Base-by-base conservation (phyloP, 805 yeast species). In the Lipomyces sp. region DNA sequence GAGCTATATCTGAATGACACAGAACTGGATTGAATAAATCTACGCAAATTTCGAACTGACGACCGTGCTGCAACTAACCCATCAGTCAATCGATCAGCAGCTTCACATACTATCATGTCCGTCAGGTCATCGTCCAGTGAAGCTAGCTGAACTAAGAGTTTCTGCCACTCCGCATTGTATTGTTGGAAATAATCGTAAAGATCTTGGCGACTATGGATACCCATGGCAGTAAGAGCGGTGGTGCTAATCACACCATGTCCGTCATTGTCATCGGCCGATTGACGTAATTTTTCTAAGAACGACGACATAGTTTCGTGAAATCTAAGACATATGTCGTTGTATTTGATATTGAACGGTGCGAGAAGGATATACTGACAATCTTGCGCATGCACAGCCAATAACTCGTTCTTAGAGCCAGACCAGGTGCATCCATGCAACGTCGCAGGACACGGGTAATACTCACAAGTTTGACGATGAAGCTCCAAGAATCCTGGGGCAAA, bases 341-440 rank as follows among this genome's bases (percentile, higher is more conserved):
- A 42, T 42, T 42, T 42, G 24, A 42, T n/a, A 42, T 42, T 42
- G 48, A 42, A 42, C 15, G 48, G 48, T 5, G 48, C 48, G 8
- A 42, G 48, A n/a, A 42, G 48, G 24, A 42, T 42, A 42, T 42
- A 42, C 48, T 42, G 48, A 42, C 48, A 42, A 42, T n/a, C 48
- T n/a, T n/a, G 18, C 7, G 48, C 48, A 15, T 42, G 48, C 48
- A 3, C n/a, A 18, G 48, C 48, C 24, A 42, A 42, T n/a, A 42
- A n/a, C 10, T 42, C 29, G 3, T 42, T n/a, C 29, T 42, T 42
- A 24, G 48, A 42, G 48, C 48, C 48, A 42, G 48, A 42, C 48
- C 48, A 42, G 29, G 48, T 15, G 48, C 48, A 42, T 13, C 48
- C 48, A 10, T 42, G 48, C 24, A 42, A 42, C n/a, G 48, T 24